Conservation (phyloP, 2,329 filamentous ascomycete genomes). For the Cordyceps sp. region DNA sequence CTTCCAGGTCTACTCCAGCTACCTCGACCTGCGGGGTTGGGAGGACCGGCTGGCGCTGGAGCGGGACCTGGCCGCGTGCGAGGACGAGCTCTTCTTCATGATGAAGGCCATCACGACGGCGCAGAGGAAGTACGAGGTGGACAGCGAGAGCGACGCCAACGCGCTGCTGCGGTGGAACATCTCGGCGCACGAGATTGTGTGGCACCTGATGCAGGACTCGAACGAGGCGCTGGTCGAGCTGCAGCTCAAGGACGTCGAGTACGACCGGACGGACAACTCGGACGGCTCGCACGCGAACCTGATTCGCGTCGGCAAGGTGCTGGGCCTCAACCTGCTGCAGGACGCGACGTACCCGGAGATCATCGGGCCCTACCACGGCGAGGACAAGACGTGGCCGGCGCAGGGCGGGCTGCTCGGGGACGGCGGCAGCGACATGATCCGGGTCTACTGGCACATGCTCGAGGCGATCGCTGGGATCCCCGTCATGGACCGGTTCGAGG, state of each 20-base stretch:
- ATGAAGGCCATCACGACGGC: constrained; percentile 99
- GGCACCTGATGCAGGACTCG: constrained; percentile 82
- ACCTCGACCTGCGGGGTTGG: constrained; percentile 80
- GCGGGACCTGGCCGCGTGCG: constrained; percentile 71
- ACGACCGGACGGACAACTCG: constrained; percentile 89
- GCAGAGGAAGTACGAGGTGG: constrained; percentile 64
- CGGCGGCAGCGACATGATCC: constrained; percentile 59
- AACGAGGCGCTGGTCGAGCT: constrained; percentile 83
- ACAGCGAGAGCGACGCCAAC: constrained; percentile 52
- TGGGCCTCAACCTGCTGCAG: constrained; percentile 76
- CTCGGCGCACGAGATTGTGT: constrained; percentile 87
- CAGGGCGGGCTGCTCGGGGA: constrained; percentile 21
- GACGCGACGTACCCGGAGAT: constrained; percentile 93
- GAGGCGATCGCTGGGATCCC: constrained; percentile 96
- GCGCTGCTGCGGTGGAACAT: constrained; percentile 85
- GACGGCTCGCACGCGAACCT: constrained; percentile 93
- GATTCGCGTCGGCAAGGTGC: constrained; percentile 73
- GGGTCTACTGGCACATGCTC: constrained; percentile 94
- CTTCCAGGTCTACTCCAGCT: constrained; percentile 83
- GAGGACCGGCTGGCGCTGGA: constrained; percentile 80
- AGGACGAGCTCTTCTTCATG: constrained; percentile 97
- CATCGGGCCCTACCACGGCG: constrained; percentile 74
- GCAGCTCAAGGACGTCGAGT: constrained; percentile 78
- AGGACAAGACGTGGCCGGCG: constrained; percentile 30
- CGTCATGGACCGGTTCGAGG: constrained; percentile 92